A percentile compares a stretch with the other conserved stretches of the same genome.
Conservation (phyloP, 441 rosid genomes). For the Brassica hybrid region DNA sequence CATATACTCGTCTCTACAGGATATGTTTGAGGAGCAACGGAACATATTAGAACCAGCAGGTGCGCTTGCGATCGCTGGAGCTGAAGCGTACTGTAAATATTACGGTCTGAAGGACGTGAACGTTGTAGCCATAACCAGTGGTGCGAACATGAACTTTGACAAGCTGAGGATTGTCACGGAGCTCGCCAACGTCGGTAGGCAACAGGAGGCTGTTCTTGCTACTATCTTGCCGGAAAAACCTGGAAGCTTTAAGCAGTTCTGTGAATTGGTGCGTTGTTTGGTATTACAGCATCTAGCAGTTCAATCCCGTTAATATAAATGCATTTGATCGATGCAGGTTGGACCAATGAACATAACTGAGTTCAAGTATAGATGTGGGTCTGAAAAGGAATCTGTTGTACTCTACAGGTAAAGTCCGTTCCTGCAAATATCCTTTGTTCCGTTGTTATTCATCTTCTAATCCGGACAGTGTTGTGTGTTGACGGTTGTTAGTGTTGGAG, state of each 20-base stretch:
- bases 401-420: slow-evolving; percentile 66
- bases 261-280: slow-evolving; percentile 64
- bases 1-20: slow-evolving; percentile 51
- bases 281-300: not conserved
- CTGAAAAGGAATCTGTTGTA: slow-evolving; percentile 78
- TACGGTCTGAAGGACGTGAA: slow-evolving; percentile 73
- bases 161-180: slow-evolving; percentile 92
- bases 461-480: slow-evolving; percentile 8
- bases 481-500: slow-evolving; percentile 77
- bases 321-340: slow-evolving; percentile 59
- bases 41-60: slow-evolving; percentile 98
- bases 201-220: slow-evolving; percentile 92
- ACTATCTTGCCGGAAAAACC: slow-evolving; percentile 79
- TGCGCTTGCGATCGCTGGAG: slow-evolving; percentile 97
- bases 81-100: slow-evolving; percentile 96
- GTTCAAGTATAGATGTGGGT: slow-evolving; percentile 80
- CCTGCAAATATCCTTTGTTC: no score
- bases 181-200: slow-evolving; percentile 95
- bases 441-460: slow-evolving; percentile 11
- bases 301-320: not conserved
- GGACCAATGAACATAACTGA: slow-evolving; percentile 83
- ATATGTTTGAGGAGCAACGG: slow-evolving; percentile 97
- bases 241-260: slow-evolving; percentile 86
- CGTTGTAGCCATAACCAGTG: slow-evolving; percentile 88
- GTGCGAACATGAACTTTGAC: slow-evolving; percentile 98